Percentiles rank a stretch among this genome's conserved stretches.
Conservation (phyloP, 495 filamentous ascomycete species). For the Podospora pseudopauciseta region DNA sequence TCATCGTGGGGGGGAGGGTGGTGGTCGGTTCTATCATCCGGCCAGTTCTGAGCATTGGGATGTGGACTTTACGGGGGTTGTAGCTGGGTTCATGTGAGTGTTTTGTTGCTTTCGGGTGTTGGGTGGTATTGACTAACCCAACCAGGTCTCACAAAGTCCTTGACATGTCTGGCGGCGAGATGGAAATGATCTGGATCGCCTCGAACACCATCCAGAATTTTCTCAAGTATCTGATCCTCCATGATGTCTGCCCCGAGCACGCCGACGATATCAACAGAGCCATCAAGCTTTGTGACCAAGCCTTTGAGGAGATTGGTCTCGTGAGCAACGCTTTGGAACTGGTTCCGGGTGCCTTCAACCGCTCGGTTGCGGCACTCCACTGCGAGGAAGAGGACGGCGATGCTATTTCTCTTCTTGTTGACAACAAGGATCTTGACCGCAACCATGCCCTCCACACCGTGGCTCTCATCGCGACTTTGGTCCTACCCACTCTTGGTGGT, state of each 20-base stretch:
- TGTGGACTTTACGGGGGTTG: constrained; percentile 77
- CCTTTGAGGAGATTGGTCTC: constrained; percentile 61
- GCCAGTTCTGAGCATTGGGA: constrained; percentile 53
- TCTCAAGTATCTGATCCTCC: constrained; percentile 78
- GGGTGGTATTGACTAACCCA: constrained; percentile 12
- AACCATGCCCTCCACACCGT: not conserved
- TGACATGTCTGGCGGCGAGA: constrained; percentile 22
- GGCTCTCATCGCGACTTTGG: not conserved
- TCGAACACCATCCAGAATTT: constrained; percentile 72
- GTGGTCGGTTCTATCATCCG: constrained; percentile 41
- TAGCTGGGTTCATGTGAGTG: constrained; percentile 71
- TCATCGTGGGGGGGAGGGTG: constrained; percentile 29
- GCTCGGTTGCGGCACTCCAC: constrained; percentile 36
- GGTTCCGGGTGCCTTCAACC: constrained; percentile 75
- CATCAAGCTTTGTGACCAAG: constrained; percentile 61
- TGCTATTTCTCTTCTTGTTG: not conserved
- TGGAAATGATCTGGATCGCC: constrained; percentile 15
- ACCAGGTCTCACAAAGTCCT: constrained; percentile 18
- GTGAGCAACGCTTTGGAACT: constrained; percentile 44
- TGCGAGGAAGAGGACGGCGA: constrained; percentile 16
- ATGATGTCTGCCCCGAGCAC: constrained; percentile 84
- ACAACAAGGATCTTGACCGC: constrained; percentile 11
- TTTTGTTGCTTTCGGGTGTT: not conserved
- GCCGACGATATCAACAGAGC: constrained; percentile 61
- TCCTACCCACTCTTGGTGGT: not conserved